These are phyloP conservation scores for Ganoderma lucidum DNA, from an alignment of 1,284 basidiomycete species.

Conservation along the genomic window DNA sequence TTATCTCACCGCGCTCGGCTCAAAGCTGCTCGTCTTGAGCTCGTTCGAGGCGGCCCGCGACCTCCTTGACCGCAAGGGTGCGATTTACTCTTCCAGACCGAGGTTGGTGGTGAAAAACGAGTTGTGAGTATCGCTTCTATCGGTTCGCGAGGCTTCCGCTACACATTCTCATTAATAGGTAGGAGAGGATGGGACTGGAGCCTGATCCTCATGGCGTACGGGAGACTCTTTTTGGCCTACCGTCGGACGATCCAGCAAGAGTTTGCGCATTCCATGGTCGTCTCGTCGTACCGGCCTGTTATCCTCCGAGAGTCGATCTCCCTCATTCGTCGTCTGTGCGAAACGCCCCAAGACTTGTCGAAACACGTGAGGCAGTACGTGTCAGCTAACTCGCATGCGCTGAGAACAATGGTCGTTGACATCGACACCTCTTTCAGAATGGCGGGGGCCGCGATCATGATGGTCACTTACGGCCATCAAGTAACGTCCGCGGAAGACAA, in stretches of 20 bases:
- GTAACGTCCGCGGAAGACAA: slow-evolving; percentile 19
- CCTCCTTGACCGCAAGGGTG: slow-evolving; percentile 24
- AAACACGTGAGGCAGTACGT: slow-evolving; percentile 18
- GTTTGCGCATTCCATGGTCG: slow-evolving; percentile 22
- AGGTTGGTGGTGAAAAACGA: slow-evolving; percentile 27
- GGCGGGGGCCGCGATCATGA: slow-evolving; percentile 29
- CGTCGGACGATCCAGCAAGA: slow-evolving; percentile 25
- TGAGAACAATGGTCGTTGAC: neutral
- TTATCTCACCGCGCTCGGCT: slow-evolving; percentile 20
- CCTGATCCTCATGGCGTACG: slow-evolving; percentile 25
- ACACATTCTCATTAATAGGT: no score
- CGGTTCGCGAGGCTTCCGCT: neutral
- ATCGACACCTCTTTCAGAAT: slow-evolving; percentile 13
- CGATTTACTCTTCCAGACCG: slow-evolving; percentile 21
- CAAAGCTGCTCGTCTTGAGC: slow-evolving; percentile 39
- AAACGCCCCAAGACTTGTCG: slow-evolving; percentile 4
- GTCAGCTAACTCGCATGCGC: neutral
- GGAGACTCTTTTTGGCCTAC: slow-evolving; percentile 14
- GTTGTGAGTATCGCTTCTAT: slow-evolving; percentile 28
- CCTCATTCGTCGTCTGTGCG: slow-evolving; percentile 10
- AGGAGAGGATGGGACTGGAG: slow-evolving; percentile 29
- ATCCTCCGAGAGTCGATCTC: slow-evolving; percentile 8
- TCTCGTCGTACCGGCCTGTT: neutral
- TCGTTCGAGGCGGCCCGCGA: slow-evolving; percentile 25
- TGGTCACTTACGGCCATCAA: slow-evolving; percentile 26